A percentile compares a stretch with the other conserved stretches of the same genome.
These are phyloP conservation scores for Takashimella tepidaria DNA, from an alignment of 1,284 basidiomycete genomes.

Conservation along the genomic window DNA sequence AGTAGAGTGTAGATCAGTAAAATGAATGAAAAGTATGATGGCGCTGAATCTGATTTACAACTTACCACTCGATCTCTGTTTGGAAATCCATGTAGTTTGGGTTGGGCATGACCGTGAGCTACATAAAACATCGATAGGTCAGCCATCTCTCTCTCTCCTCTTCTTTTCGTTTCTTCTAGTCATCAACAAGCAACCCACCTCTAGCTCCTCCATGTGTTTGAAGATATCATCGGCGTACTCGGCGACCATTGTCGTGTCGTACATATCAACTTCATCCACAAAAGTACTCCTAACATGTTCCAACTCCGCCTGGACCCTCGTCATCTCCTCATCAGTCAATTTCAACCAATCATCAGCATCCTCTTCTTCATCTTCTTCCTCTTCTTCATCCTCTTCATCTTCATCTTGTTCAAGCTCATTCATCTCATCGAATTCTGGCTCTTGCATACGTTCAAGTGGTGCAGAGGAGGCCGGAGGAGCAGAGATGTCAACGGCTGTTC, in stretches of 20 bases:
- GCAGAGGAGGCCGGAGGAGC: background rate
- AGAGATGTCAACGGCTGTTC: constrained; percentile 5
- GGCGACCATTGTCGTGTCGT: constrained; percentile 94
- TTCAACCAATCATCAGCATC: constrained; percentile 61
- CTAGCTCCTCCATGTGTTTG: constrained; percentile 85
- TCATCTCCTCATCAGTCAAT: constrained; percentile 51
- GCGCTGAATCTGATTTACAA: too few relatives aligned
- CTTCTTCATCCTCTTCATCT: constrained; percentile 17
- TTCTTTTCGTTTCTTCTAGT: too few relatives aligned
- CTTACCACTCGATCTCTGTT: constrained; percentile 84
- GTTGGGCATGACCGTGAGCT: constrained; percentile 86
- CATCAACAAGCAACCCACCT: constrained; percentile 56
- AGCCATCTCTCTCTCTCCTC: background rate
- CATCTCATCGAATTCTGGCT: constrained; percentile 6
- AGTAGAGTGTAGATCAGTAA: background rate
- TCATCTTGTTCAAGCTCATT: constrained; percentile 11
- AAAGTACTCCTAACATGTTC: constrained; percentile 43
- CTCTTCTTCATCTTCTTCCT: constrained; percentile 40
- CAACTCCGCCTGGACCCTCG: constrained; percentile 35
- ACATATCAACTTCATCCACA: constrained; percentile 73
- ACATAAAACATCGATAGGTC: constrained; percentile 7
- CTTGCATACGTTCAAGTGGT: constrained; percentile 2
- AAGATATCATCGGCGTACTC: constrained; percentile 99
- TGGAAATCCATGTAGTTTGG: constrained; percentile 93
- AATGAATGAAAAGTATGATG: background rate